phyloP scores from a whole-genome alignment of 2,329 filamentous ascomycete genomes.

The Scortechinia acanthostroma region DNA sequence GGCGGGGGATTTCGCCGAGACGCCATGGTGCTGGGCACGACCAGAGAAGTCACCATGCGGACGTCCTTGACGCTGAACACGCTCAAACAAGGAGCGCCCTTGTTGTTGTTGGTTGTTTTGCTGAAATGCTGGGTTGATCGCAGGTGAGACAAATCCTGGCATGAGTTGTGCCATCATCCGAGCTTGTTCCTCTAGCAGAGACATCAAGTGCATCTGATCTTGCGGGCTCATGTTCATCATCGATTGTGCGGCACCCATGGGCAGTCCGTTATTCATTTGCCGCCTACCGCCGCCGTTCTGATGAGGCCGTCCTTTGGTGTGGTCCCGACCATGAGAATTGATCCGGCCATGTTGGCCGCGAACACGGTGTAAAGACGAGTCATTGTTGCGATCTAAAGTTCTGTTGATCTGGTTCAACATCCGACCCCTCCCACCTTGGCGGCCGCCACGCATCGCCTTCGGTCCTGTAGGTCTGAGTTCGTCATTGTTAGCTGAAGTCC shows the following conservation, averaged over 20 bases:
- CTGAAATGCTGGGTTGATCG: slow-evolving; percentile 1
- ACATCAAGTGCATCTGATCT: slow-evolving; percentile 69
- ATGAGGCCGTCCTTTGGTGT: slow-evolving; percentile 33
- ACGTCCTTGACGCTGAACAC: background rate
- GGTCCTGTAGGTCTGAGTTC: slow-evolving; percentile 76
- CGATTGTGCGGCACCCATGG: slow-evolving; percentile 32
- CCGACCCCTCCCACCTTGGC: slow-evolving; percentile 65
- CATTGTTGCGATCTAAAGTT: slow-evolving; percentile 70
- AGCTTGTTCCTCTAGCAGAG: slow-evolving; percentile 78
- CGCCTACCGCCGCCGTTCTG: slow-evolving; percentile 39
- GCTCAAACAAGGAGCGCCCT: background rate
- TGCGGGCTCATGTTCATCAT: slow-evolving; percentile 51
- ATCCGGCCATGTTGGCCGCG: slow-evolving; percentile 70
- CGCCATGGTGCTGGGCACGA: background rate
- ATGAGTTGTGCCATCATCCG: slow-evolving; percentile 72
- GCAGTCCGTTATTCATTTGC: slow-evolving; percentile 28
- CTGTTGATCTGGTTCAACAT: slow-evolving; percentile 81
- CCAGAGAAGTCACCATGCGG: background rate
- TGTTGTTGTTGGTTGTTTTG: background rate
- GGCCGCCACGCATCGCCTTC: slow-evolving; percentile 81
- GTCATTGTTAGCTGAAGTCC: slow-evolving; percentile 15
- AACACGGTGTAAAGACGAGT: slow-evolving; percentile 74
- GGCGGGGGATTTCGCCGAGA: too few relatives aligned
- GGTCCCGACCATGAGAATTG: slow-evolving; percentile 60
- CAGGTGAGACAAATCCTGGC: background rate